Evolutionary conservation across 305 asterid genomes (phyloP).

Genomic region (Fraxinus dipetala): DNA sequence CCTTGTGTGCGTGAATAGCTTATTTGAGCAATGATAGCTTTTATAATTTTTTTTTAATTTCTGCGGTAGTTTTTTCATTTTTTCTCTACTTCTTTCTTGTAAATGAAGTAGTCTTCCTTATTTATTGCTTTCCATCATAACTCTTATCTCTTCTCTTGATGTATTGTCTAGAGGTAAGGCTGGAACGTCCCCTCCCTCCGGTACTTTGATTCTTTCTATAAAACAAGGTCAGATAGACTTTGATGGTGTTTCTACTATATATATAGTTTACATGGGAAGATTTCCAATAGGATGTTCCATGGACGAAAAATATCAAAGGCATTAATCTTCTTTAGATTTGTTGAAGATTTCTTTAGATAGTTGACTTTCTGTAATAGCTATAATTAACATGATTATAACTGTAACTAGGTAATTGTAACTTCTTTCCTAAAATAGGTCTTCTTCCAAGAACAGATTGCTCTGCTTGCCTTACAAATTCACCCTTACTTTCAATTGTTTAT

Average conservation of each 20-base stretch:
- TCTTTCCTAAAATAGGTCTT: neutral
- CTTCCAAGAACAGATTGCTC: neutral
- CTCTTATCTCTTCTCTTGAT: neutral
- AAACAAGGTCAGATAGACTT: neutral
- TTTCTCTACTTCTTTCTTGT: neutral
- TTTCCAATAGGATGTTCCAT: neutral
- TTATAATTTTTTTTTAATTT: neutral
- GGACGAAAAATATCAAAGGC: neutral
- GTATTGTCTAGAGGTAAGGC: neutral
- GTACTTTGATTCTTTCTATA: neutral
- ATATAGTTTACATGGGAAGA: neutral
- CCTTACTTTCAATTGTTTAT: neutral
- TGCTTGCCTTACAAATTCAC: neutral
- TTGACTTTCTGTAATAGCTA: neutral
- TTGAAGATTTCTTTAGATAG: neutral
- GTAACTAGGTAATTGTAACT: neutral
- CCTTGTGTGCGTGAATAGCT: neutral
- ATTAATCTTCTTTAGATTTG: neutral
- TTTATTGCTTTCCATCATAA: neutral
- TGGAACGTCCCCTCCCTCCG: neutral
- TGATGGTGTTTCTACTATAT: neutral
- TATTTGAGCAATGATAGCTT: neutral
- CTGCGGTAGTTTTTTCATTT: neutral
- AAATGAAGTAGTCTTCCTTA: neutral
- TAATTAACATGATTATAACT: neutral